phyloP scores from a whole-genome alignment of 306 rosid genomes.

The Urtica urens region DNA sequence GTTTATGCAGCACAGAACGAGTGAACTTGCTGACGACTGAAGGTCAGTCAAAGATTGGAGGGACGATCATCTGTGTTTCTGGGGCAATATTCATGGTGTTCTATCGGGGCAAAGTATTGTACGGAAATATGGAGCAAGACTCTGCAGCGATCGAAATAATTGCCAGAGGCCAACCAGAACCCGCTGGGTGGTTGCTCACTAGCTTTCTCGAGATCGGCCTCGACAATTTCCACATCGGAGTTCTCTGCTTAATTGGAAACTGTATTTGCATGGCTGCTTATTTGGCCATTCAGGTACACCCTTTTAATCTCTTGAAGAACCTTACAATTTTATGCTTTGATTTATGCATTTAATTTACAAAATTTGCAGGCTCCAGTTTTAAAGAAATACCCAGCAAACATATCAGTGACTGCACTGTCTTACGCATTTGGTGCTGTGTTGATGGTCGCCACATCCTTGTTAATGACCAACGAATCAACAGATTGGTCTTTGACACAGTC shows the following conservation, averaged over 20 bases:
- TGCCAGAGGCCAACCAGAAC: slow-evolving; percentile 84
- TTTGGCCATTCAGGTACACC: slow-evolving; percentile 70
- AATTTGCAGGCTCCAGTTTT: slow-evolving; percentile 74
- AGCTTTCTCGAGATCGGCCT: slow-evolving; percentile 45
- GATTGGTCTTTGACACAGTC: slow-evolving; percentile 66
- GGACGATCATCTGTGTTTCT: slow-evolving; percentile 68
- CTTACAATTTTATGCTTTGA: not conserved
- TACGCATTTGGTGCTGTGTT: slow-evolving; percentile 57
- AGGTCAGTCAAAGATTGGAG: slow-evolving; percentile 80
- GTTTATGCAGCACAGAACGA: slow-evolving; percentile 84
- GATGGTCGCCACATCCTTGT: slow-evolving; percentile 57
- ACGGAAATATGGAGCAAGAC: slow-evolving; percentile 37
- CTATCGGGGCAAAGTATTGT: slow-evolving; percentile 63
- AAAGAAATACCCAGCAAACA: slow-evolving; percentile 62
- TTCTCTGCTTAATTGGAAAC: slow-evolving; percentile 77
- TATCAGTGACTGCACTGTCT: slow-evolving; percentile 77
- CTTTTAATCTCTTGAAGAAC: no score
- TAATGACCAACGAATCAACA: slow-evolving; percentile 43
- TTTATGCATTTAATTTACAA: slow-evolving; percentile 1
- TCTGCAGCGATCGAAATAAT: slow-evolving; percentile 36
- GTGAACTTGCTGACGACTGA: slow-evolving; percentile 59
- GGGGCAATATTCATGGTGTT: slow-evolving; percentile 81
- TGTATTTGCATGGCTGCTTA: slow-evolving; percentile 93
- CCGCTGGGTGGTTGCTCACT: slow-evolving; percentile 55
- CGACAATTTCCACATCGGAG: slow-evolving; percentile 71